Conservation (phyloP, 805 yeast genomes). For the Scheffersomyces coipomensis region DNA sequence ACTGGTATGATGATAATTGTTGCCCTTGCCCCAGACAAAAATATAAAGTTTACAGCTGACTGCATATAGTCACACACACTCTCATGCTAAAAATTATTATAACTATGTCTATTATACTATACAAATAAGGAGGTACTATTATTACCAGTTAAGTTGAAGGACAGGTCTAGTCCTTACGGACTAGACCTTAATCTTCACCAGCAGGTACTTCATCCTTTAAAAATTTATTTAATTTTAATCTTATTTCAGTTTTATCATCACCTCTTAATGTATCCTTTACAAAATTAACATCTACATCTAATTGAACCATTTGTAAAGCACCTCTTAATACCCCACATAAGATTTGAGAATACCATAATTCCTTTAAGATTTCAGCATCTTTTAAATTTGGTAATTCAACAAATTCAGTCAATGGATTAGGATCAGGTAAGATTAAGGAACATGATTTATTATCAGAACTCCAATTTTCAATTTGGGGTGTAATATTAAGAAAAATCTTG, state of each 20-base stretch:
- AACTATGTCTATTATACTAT: too few species aligned
- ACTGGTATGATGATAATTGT: too few species aligned
- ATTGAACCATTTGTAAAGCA: constrained; percentile 91
- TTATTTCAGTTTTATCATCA: constrained; percentile 75
- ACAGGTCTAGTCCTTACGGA: too few species aligned
- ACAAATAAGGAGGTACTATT: too few species aligned
- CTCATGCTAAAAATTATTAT: too few species aligned
- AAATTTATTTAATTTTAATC: constrained; percentile 66
- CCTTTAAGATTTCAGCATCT: constrained; percentile 65
- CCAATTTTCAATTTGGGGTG: constrained; percentile 78
- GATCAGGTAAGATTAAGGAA: constrained; percentile 66
- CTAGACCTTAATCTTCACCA: constrained; percentile 69
- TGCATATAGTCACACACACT: too few species aligned
- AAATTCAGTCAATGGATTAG: constrained; percentile 88
- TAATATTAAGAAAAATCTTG: constrained; percentile 80
- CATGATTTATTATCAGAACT: constrained; percentile 72
- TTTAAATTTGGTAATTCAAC: constrained; percentile 78
- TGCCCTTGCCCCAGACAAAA: too few species aligned
- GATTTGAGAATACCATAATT: constrained; percentile 91
- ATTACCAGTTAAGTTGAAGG: too few species aligned
- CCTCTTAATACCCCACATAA: constrained; percentile 89
- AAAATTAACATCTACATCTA: constrained; percentile 82
- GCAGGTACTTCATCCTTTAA: constrained; percentile 95
- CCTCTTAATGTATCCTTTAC: constrained; percentile 82
- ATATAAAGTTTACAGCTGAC: too few species aligned